Percentiles rank a stretch among this genome's conserved stretches.
Evolutionary conservation across 768 basidiomycete genomes (phyloP).

Genomic region (Artomyces pyxidatus): DNA sequence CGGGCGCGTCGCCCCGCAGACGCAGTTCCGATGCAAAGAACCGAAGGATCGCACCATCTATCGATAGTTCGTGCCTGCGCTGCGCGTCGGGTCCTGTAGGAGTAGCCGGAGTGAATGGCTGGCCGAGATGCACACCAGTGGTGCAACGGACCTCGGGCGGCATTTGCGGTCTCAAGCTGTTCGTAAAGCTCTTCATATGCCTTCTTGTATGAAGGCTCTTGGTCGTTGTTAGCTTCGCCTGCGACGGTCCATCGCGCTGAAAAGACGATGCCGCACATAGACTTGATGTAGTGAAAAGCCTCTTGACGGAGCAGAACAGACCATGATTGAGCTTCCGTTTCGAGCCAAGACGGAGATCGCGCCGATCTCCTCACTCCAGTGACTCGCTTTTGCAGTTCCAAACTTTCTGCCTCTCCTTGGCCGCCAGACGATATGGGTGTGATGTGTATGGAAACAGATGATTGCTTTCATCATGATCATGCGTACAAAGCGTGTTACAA

Average conservation of each 20-base stretch:
- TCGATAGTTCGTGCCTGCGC: constrained; percentile 21
- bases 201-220: constrained; percentile 11
- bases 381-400: too few relatives aligned
- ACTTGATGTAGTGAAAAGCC: background rate
- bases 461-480: too few relatives aligned
- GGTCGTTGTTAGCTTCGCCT: constrained; percentile 3
- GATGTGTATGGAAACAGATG: too few relatives aligned
- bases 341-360: too few relatives aligned
- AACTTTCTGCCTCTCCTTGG: too few relatives aligned
- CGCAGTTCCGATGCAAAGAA: constrained; percentile 74
- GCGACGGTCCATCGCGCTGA: constrained; percentile 24
- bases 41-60: constrained; percentile 27
- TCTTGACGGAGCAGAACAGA: too few relatives aligned
- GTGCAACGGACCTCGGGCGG: constrained; percentile 43
- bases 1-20: constrained; percentile 47
- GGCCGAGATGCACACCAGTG: too few relatives aligned
- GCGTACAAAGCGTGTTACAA: too few relatives aligned
- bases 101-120: too few relatives aligned
- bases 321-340: too few relatives aligned
- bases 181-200: constrained; percentile 19
- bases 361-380: too few relatives aligned
- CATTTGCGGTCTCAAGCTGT: constrained; percentile 41
- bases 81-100: constrained; percentile 71
- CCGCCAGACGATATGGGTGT: too few relatives aligned
- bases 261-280: constrained; percentile 70